phyloP scores from a whole-genome alignment of 2,329 filamentous ascomycete species.

The Fusarium albidum region DNA sequence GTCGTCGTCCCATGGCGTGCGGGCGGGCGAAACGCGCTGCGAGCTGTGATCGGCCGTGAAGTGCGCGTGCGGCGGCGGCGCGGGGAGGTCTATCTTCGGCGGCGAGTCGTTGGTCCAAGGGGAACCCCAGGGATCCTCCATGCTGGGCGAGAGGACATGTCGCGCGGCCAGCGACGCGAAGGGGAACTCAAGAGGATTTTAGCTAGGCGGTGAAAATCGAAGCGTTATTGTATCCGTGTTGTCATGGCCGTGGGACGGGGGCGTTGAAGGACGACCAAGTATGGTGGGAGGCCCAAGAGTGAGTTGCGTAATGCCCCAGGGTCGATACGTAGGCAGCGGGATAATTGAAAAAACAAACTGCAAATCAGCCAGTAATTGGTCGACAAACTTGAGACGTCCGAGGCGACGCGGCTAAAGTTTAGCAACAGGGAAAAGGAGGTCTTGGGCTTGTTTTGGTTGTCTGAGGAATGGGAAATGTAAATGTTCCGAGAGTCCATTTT shows the following conservation, averaged over 20 bases:
- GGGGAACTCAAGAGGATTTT: not conserved
- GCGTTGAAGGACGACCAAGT: constrained; percentile 9
- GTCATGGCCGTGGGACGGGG: constrained; percentile 29
- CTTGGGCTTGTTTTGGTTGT: constrained; percentile 27
- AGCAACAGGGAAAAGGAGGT: not conserved
- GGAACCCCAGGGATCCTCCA: constrained; percentile 72
- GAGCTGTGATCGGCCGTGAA: constrained; percentile 40
- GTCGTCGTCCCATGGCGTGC: constrained; percentile 45
- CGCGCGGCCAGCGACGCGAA: constrained; percentile 36
- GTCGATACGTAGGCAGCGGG: constrained; percentile 12
- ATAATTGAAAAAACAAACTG: constrained; percentile 20
- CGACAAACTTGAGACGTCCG: not conserved
- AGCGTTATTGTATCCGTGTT: constrained; percentile 25
- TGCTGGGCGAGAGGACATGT: constrained; percentile 50
- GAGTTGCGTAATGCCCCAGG: constrained; percentile 24
- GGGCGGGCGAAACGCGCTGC: constrained; percentile 35
- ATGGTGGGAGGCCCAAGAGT: constrained; percentile 20
- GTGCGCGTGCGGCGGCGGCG: constrained; percentile 45
- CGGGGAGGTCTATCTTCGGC: constrained; percentile 48
- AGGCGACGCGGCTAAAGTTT: not conserved
- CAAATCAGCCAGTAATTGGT: not conserved
- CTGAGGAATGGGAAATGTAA: constrained; percentile 22
- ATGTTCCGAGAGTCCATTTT: constrained; percentile 25
- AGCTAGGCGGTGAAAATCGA: not conserved
- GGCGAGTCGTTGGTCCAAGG: constrained; percentile 59